Conservation (phyloP, 169 alveolate genomes). For the Plasmodium malariae region DNA sequence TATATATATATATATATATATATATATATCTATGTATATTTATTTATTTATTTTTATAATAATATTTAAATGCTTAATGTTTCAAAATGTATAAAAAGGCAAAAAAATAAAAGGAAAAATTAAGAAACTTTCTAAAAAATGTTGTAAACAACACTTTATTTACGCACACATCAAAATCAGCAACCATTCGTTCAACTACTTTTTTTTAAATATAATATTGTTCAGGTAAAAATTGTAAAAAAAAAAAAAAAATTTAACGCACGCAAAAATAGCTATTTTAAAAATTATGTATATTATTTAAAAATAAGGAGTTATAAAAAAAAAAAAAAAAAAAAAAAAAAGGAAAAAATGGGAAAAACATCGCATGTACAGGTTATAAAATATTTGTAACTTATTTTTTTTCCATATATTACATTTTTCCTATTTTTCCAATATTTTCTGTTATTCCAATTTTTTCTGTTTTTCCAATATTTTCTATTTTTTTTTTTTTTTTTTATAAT, state of each 20-base stretch:
- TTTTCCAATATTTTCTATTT: neutral
- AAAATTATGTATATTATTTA: neutral
- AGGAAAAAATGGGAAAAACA: neutral
- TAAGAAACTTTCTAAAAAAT: slow-evolving; percentile 9
- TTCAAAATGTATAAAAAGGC: neutral
- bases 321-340: neutral
- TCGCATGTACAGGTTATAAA: neutral
- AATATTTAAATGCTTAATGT: too few relatives aligned
- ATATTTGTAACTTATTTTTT: neutral
- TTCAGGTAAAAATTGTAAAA: slow-evolving; percentile 10
- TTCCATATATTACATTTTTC: too few relatives aligned
- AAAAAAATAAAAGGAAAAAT: slow-evolving; percentile 5
- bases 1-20: slow-evolving; percentile 19
- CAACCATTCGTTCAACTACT: slow-evolving; percentile 46
- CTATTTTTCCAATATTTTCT: neutral
- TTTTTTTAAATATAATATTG: slow-evolving; percentile 10
- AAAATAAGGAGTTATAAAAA: neutral
- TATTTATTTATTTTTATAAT: neutral
- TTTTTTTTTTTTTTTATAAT: too few relatives aligned
- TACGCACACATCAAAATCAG: slow-evolving; percentile 48
- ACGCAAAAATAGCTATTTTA: slow-evolving; percentile 22
- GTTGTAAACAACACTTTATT: slow-evolving; percentile 44
- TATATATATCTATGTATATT: neutral
- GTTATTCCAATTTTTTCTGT: neutral
- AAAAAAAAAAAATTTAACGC: slow-evolving; percentile 31